Evolutionary conservation across 148 eudicot genomes (phyloP).

Genomic region (Euryodendron excelsum): DNA sequence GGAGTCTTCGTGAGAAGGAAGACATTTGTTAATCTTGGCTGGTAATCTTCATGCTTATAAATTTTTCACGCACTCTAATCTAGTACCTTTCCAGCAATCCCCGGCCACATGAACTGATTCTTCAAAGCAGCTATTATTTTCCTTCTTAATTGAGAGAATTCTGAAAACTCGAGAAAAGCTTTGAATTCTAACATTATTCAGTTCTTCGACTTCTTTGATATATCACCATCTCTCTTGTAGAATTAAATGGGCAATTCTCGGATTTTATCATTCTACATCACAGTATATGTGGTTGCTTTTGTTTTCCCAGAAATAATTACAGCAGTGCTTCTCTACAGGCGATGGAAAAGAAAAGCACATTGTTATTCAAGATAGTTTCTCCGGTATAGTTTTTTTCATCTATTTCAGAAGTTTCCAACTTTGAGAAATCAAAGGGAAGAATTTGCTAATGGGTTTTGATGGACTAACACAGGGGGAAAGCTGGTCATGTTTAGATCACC

Average conservation of each 20-base stretch:
- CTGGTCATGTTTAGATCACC: slow-evolving; percentile 75
- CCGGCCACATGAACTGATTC: too few species aligned
- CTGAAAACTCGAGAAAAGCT: too few species aligned
- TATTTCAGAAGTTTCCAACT: neutral
- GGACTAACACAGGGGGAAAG: slow-evolving; percentile 68
- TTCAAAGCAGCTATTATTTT: too few species aligned
- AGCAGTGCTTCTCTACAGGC: slow-evolving; percentile 64
- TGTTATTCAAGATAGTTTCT: slow-evolving; percentile 55
- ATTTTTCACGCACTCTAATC: too few species aligned
- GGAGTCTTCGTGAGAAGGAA: too few species aligned
- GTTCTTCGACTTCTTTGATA: too few species aligned
- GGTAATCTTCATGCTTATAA: too few species aligned
- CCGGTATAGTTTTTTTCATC: slow-evolving; percentile 34
- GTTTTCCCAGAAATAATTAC: slow-evolving; percentile 57
- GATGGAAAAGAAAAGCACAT: slow-evolving; percentile 68
- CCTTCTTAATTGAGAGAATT: too few species aligned
- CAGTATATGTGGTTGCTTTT: slow-evolving; percentile 64
- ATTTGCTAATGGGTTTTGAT: neutral
- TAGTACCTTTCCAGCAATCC: too few species aligned
- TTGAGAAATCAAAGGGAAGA: neutral
- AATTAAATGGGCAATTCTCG: slow-evolving; percentile 41
- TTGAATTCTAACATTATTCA: too few species aligned
- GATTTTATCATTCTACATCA: slow-evolving; percentile 45
- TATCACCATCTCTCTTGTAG: too few species aligned
- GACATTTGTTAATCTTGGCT: too few species aligned